Evolutionary conservation across 345 rosid genomes (phyloP).

Genomic region (Eucalyptus tenuipes): DNA sequence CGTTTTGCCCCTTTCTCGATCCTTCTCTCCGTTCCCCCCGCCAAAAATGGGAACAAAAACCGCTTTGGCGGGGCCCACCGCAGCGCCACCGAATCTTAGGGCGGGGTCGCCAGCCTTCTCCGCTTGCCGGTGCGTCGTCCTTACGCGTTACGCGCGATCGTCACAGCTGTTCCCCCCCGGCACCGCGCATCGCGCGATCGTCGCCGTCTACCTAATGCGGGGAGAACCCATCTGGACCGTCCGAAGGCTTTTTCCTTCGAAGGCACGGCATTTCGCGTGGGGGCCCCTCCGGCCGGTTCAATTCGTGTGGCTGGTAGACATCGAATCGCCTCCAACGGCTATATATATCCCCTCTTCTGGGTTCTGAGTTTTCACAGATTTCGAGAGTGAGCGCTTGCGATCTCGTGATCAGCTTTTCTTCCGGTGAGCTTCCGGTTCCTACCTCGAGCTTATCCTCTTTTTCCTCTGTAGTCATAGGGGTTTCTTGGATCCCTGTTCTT

Average conservation of each 20-base stretch:
- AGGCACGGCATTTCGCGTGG: background rate
- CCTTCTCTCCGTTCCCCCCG: background rate
- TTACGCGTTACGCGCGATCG: background rate
- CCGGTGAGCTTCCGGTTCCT: background rate
- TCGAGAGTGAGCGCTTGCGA: background rate
- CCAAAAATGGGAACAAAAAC: background rate
- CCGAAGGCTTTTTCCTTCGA: background rate
- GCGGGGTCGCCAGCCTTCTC: background rate
- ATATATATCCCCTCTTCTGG: background rate
- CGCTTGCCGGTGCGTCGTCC: background rate
- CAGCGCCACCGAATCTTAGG: background rate
- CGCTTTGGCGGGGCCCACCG: background rate
- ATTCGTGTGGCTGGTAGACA: background rate
- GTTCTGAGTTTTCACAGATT: fast-evolving
- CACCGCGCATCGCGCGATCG: background rate
- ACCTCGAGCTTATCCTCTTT: background rate
- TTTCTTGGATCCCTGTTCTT: background rate
- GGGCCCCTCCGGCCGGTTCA: background rate
- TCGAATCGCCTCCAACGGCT: background rate
- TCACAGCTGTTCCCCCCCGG: background rate
- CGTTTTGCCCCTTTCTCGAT: background rate
- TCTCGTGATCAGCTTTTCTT: background rate
- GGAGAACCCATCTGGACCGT: background rate
- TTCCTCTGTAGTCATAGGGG: background rate
- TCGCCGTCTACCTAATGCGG: background rate